A percentile compares a stretch with the other conserved stretches of the same genome.
Evolutionary conservation across 2,329 filamentous ascomycete genomes (phyloP).

Genomic region (Aspergillus brasiliensis): DNA sequence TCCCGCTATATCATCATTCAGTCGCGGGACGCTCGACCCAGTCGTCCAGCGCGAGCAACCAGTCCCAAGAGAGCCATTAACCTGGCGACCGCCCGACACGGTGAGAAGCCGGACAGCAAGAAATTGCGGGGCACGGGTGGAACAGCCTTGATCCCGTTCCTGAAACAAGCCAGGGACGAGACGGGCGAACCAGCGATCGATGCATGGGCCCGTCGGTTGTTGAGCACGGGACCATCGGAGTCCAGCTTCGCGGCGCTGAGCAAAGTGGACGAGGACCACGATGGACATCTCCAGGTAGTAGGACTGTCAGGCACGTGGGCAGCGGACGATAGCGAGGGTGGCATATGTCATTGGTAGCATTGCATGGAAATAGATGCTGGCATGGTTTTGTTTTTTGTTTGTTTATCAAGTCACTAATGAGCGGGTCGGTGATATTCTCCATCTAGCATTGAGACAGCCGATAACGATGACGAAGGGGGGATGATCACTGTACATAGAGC

Average conservation of each 20-base stretch:
- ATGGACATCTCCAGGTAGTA: slow-evolving; percentile 60
- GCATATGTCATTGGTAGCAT: slow-evolving; percentile 56
- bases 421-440: background rate
- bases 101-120: slow-evolving; percentile 46
- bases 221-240: slow-evolving; percentile 54
- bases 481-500: slow-evolving; percentile 1
- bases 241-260: slow-evolving; percentile 48
- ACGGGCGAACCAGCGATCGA: slow-evolving; percentile 88
- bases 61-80: slow-evolving; percentile 58
- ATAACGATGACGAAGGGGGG: background rate
- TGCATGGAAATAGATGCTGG: background rate
- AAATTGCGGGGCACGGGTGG: slow-evolving; percentile 88
- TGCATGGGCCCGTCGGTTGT: slow-evolving; percentile 60
- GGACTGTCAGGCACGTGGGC: slow-evolving; percentile 85
- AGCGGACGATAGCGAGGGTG: slow-evolving; percentile 77
- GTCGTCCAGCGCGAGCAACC: slow-evolving; percentile 61
- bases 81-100: slow-evolving; percentile 50
- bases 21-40: slow-evolving; percentile 67
- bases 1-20: slow-evolving; percentile 93
- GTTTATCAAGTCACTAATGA: background rate
- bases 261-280: slow-evolving; percentile 56
- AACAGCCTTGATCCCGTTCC: slow-evolving; percentile 88
- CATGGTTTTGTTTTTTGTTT: background rate
- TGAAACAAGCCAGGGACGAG: slow-evolving; percentile 95
- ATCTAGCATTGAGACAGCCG: background rate